A percentile compares a stretch with the other conserved stretches of the same genome.
These are phyloP conservation scores for Pleoardoris graminearum DNA, from an alignment of 2,329 filamentous ascomycete genomes.

Conservation along the genomic window DNA sequence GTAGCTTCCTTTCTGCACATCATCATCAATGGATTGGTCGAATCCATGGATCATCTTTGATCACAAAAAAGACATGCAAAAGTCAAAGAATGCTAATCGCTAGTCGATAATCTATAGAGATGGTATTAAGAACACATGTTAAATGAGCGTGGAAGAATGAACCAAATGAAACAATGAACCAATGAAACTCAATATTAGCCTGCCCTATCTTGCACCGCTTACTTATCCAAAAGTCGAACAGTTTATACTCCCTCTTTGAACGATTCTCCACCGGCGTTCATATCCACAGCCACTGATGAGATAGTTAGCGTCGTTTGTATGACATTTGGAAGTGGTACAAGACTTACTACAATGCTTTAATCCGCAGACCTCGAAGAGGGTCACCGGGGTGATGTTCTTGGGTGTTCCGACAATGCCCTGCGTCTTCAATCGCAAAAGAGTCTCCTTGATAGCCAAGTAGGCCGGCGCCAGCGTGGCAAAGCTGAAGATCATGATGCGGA, in stretches of 20 bases:
- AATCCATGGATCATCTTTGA: no score
- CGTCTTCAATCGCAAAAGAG: constrained; percentile 12
- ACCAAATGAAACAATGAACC: no score
- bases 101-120: no score
- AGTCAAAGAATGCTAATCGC: no score
- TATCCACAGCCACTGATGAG: constrained; percentile 2
- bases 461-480: constrained; percentile 15
- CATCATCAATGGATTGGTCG: no score
- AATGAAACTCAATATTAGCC: no score
- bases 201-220: no score
- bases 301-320: neutral
- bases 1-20: no score
- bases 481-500: constrained; percentile 17
- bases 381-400: constrained; percentile 11
- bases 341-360: constrained; percentile 10
- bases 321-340: neutral
- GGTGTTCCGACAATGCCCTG: constrained; percentile 12
- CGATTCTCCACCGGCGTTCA: constrained; percentile 4
- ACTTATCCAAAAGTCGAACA: neutral
- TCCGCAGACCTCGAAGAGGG: constrained; percentile 16
- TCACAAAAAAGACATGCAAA: no score
- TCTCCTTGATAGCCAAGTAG: constrained; percentile 16
- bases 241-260: constrained; percentile 5
- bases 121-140: no score
- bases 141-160: no score